Conservation (phyloP, 805 yeast species). For the Myxozyma neotropica region DNA sequence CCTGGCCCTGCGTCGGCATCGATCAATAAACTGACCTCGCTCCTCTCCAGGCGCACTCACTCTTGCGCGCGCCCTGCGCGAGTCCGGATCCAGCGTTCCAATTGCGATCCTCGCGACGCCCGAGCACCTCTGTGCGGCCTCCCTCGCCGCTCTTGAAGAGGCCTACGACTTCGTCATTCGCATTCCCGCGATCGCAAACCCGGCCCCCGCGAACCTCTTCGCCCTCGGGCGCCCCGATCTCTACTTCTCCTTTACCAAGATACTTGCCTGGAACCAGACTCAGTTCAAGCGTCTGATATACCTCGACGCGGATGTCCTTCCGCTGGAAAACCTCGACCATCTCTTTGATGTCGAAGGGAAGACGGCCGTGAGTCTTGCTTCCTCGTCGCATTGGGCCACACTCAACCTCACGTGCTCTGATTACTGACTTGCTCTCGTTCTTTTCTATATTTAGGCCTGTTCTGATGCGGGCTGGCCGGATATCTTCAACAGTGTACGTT, state of each 20-base stretch:
- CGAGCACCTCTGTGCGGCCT: slow-evolving; percentile 8
- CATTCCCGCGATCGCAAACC: slow-evolving; percentile 39
- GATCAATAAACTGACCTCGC: neutral
- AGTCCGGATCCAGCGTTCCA: slow-evolving; percentile 34
- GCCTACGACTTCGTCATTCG: slow-evolving; percentile 39
- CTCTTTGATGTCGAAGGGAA: slow-evolving; percentile 37
- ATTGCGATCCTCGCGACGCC: slow-evolving; percentile 38
- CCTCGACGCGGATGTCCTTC: slow-evolving; percentile 59
- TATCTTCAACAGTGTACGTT: slow-evolving; percentile 67
- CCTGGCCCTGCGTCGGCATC: neutral
- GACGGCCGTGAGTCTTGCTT: slow-evolving; percentile 39
- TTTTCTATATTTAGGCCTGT: slow-evolving; percentile 55
- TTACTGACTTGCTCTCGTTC: neutral
- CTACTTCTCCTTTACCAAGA: slow-evolving; percentile 51
- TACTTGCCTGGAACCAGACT: slow-evolving; percentile 56
- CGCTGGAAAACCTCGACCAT: slow-evolving; percentile 43
- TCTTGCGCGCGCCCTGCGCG: slow-evolving; percentile 46
- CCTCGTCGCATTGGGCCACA: too few species aligned
- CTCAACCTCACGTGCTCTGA: neutral
- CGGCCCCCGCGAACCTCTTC: slow-evolving; percentile 36
- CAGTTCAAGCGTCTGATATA: slow-evolving; percentile 50
- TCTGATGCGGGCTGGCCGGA: slow-evolving; percentile 95
- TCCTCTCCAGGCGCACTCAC: slow-evolving; percentile 52
- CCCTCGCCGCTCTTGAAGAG: slow-evolving; percentile 23
- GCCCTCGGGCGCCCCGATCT: slow-evolving; percentile 55